phyloP scores from a whole-genome alignment of 192 early-diverging fungal species.

The Linnemannia hyalina region DNA sequence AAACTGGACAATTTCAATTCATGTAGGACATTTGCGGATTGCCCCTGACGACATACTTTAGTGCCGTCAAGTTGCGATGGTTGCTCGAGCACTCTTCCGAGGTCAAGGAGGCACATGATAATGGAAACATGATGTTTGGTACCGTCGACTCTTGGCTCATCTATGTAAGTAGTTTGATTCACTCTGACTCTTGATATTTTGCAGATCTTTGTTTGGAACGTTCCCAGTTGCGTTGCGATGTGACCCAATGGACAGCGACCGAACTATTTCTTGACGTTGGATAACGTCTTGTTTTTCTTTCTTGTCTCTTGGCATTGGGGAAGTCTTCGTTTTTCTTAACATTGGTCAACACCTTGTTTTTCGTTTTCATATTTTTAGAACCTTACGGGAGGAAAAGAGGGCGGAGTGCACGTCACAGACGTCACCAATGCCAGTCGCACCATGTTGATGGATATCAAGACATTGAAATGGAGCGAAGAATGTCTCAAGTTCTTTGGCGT shows the following conservation, averaged over 20 bases:
- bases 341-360: not conserved
- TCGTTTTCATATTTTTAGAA: constrained; percentile 62
- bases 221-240: too few relatives aligned
- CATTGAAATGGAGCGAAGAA: constrained; percentile 85
- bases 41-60: constrained; percentile 93
- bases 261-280: too few relatives aligned
- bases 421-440: constrained; percentile 96
- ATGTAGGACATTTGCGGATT: constrained; percentile 80
- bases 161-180: constrained; percentile 69
- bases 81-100: constrained; percentile 84
- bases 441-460: constrained; percentile 92
- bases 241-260: not conserved
- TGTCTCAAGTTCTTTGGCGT: constrained; percentile 84
- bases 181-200: not conserved
- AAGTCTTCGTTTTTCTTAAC: not conserved
- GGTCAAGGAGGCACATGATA: constrained; percentile 81
- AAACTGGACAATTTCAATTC: not conserved
- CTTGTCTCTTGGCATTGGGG: too few relatives aligned
- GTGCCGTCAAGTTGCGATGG: constrained; percentile 93
- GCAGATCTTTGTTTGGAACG: not conserved
- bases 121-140: constrained; percentile 83
- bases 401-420: constrained; percentile 86
- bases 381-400: constrained; percentile 83
- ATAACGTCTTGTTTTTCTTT: not conserved
- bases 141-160: constrained; percentile 96